Percentiles rank a stretch among this genome's conserved stretches.
These are phyloP conservation scores for Dictyostelium brefeldianum DNA, from an alignment of 78 protist genomes.

Conservation along the genomic window DNA sequence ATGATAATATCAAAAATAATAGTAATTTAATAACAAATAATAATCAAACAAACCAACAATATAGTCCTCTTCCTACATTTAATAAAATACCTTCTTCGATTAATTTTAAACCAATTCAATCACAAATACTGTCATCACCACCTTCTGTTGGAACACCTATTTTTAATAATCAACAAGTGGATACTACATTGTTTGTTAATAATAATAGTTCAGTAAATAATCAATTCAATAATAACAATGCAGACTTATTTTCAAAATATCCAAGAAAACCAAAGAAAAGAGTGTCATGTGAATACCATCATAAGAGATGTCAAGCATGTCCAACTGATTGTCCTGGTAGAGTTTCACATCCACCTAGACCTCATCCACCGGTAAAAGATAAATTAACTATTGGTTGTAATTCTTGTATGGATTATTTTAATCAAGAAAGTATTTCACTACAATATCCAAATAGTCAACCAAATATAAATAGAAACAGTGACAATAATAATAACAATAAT, in stretches of 20 bases:
- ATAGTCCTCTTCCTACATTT: no score
- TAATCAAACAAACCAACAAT: no score
- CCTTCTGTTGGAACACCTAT: no score
- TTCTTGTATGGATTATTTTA: not conserved
- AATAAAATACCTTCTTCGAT: no score
- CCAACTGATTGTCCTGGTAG: not conserved
- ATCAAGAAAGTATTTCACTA: not conserved
- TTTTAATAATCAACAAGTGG: no score
- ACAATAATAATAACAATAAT: conserved; percentile 1
- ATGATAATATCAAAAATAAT: no score
- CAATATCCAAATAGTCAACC: no score
- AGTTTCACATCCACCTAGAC: not conserved
- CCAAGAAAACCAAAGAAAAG: not conserved
- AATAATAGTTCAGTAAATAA: no score
- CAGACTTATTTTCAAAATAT: not conserved
- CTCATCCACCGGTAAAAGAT: not conserved
- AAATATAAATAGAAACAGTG: not conserved
- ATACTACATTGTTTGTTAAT: no score
- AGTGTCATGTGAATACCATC: not conserved
- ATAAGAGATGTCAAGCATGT: not conserved
- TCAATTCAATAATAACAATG: not conserved
- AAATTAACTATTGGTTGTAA: not conserved
- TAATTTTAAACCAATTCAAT: no score
- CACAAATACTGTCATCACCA: no score
- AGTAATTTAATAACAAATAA: no score